phyloP scores from a whole-genome alignment of 768 basidiomycete genomes.

The Kwoniella europaea region DNA sequence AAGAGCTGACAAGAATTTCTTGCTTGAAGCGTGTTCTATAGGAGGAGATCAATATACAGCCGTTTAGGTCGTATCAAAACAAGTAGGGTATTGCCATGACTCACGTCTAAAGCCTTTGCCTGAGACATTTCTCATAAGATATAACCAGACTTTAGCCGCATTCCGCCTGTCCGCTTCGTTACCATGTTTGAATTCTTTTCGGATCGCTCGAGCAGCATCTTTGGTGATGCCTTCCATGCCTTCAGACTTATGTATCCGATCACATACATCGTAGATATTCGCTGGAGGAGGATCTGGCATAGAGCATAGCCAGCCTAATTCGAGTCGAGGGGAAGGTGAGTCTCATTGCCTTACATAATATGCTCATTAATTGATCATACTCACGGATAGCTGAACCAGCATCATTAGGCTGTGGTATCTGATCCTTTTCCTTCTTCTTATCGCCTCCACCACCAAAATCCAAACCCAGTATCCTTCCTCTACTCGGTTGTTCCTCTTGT shows the following conservation, averaged over 20 bases:
- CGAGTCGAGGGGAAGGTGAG: slow-evolving; percentile 18
- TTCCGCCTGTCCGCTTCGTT: slow-evolving; percentile 35
- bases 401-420: slow-evolving; percentile 28
- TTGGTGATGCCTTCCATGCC: slow-evolving; percentile 73
- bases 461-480: slow-evolving; percentile 24
- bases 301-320: slow-evolving; percentile 31
- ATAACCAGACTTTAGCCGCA: slow-evolving; percentile 71
- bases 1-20: slow-evolving; percentile 41
- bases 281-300: slow-evolving; percentile 62
- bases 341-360: background rate
- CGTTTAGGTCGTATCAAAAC: no score
- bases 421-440: slow-evolving; percentile 17
- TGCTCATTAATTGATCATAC: slow-evolving; percentile 7
- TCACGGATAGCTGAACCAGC: slow-evolving; percentile 49
- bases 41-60: background rate
- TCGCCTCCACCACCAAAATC: slow-evolving; percentile 22
- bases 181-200: slow-evolving; percentile 77
- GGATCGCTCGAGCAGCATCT: slow-evolving; percentile 79
- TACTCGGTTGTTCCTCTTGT: slow-evolving; percentile 14
- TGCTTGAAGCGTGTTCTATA: slow-evolving; percentile 39
- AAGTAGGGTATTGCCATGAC: background rate
- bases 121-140: slow-evolving; percentile 82
- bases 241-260: slow-evolving; percentile 67
- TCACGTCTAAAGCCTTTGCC: slow-evolving; percentile 68
- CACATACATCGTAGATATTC: slow-evolving; percentile 82